Evolutionary conservation across 2,329 filamentous ascomycete genomes (phyloP).

Genomic region (Monosporascus sp.): DNA sequence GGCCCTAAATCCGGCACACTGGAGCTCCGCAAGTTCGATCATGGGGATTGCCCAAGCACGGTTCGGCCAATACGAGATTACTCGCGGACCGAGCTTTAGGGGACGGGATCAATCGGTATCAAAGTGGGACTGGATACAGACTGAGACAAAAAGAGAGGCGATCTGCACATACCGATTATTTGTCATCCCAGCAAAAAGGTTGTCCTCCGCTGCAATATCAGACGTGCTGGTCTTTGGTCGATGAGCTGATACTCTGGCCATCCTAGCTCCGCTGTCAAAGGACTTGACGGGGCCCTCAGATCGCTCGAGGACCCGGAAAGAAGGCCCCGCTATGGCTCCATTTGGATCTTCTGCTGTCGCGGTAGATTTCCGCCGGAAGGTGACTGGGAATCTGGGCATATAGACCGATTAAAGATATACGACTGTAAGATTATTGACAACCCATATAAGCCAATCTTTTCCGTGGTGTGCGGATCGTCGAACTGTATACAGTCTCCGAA

Average conservation of each 20-base stretch:
- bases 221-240: conserved; percentile 34
- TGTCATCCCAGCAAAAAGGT: conserved; percentile 54
- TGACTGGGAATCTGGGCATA: conserved; percentile 59
- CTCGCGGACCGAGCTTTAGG: neutral
- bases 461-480: conserved; percentile 6
- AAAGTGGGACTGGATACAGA: conserved; percentile 6
- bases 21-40: conserved; percentile 2
- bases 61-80: neutral
- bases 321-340: conserved; percentile 44
- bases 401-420: conserved; percentile 31
- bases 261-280: conserved; percentile 45
- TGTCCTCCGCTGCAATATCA: conserved; percentile 41
- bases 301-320: conserved; percentile 55
- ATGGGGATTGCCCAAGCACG: neutral
- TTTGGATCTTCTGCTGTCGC: conserved; percentile 47
- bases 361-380: conserved; percentile 57
- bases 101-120: neutral
- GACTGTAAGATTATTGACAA: conserved; percentile 13
- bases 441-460: conserved; percentile 18
- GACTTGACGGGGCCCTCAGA: conserved; percentile 42
- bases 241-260: conserved; percentile 34
- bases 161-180: conserved; percentile 47
- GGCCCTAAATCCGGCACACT: neutral
- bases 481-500: conserved; percentile 3
- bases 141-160: conserved; percentile 6